Evolutionary conservation across 257 asterid genomes (phyloP).

Genomic region (Nicotiana otophora): DNA sequence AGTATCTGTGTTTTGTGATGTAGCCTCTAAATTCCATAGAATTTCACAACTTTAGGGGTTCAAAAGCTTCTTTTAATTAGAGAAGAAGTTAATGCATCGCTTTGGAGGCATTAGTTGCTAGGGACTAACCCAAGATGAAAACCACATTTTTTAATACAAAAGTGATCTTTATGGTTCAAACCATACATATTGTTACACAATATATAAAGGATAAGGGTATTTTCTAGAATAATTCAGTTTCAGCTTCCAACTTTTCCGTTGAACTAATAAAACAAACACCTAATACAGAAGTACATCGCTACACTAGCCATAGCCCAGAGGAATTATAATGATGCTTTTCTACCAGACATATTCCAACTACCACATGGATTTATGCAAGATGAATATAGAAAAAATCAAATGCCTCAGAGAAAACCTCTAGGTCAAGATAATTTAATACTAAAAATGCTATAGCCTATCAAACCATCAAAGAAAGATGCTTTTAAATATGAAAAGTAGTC

Average conservation of each 20-base stretch:
- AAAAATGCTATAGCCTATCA: not conserved
- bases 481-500: not conserved
- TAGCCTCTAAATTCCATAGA: not conserved
- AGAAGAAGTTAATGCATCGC: not conserved
- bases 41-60: not conserved
- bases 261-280: not conserved
- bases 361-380: not conserved
- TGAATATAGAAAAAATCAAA: not conserved
- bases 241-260: not conserved
- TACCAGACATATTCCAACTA: not conserved
- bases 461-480: not conserved
- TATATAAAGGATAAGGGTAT: not conserved
- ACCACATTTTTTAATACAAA: not conserved
- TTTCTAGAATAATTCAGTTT: not conserved
- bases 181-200: not conserved
- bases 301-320: not conserved
- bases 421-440: not conserved
- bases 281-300: not conserved
- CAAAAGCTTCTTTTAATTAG: not conserved
- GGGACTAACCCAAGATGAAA: not conserved
- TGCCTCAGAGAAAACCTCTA: not conserved
- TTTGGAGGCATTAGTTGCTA: not conserved
- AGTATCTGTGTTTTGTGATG: not conserved
- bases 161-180: not conserved
- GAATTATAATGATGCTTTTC: not conserved